Evolutionary conservation across 192 early-diverging fungal species (phyloP), one percentile per base, ranked within the genome.

Genomic region (Lobosporangium transversale): DNA sequence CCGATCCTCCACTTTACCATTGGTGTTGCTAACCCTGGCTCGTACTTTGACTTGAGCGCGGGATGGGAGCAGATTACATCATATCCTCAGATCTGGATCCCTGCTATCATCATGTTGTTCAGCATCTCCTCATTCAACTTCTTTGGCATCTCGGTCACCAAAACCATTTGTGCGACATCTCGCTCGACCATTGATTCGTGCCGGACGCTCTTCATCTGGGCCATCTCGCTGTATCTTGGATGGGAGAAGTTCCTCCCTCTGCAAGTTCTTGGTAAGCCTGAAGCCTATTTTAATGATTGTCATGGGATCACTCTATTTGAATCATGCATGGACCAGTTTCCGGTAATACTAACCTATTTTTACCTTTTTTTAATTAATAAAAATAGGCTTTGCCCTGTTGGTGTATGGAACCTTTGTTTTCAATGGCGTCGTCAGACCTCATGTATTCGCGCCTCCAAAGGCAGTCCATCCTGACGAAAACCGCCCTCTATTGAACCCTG

Each of bases 51-150:
- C 70, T 81, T 97, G 6, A 68, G 81, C 14, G 83, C 76, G 11
- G 94, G 93, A 50, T 94, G 80, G 65, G 76, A 87, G 29, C 90
- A 97, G 74, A 86, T 95, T 52, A 67, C 85, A 47, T 73, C 78
- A 47, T 81, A 87, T 53, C 83, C 86, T 8, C 70, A 79, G 12
- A 85, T 93, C 20, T 93, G 91, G 92, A 73, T 85, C 45, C 83
- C 89, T 17, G 87, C 85, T 31, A 88, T 98, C 43, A 90, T 90
- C 29, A 94, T 95, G 70, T 89, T 92, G 78, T 89, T 94, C 59
- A 94, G 91, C 2, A 98, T 98, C 68, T 93, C 94, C n/a, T 90
- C 92, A 44, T 97, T 97, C 87, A 97, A 99, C 81, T 97, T 91
- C 85, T 97, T 94, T 78, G 97, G 97, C 7, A 86, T 99, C 24